Base-by-base conservation (phyloP, 179 eudicot genomes). In the Nepenthes alata region DNA sequence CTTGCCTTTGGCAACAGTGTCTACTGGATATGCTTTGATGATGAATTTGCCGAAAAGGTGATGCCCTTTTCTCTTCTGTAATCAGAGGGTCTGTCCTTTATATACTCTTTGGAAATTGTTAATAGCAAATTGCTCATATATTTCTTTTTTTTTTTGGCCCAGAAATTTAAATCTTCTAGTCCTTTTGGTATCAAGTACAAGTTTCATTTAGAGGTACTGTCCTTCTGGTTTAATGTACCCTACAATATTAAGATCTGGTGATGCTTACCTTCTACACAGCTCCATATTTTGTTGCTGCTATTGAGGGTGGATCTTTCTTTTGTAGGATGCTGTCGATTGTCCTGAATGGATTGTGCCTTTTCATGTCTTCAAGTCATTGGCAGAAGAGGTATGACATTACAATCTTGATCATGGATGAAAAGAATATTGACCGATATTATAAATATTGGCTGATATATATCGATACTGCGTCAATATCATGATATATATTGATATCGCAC, bases 241-340 rank as follows among this genome's bases (percentile, higher is more conserved):
- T 25, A 25, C 25, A 25, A 25, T 25, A 25, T 59, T 35, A 44
- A 59, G 35, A 59, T 15, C 5, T 59, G 51, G 11, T 50, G 53
- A 50, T 50, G 0, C 7, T 49, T 35, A 25, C 25, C n/a, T 53
- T n/a, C 9, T 53, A 12, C 44, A 49, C 14, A 47, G 55, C 35
- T 48, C 41, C 10, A 8, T 48, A 16, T 60, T 48, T 16, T 45
- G 48, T 14, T 44, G 63, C 35, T 61, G 8, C 34, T 48, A 48
- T 49, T 41, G 45, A 41, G 8, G 13, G 11, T 13, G 11, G 34
- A 61, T 1, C 11, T 16, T 52, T 44, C 57, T 70, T 67, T 58
- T 80, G 79, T 70, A 93, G 98, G 98, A 93, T 78, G 98, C 98
- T 70, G 98, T 93, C 65, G 98, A 93, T 79, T 93, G 98, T 71